phyloP scores from a whole-genome alignment of 257 asterid genomes.

The Verbena officinalis region DNA sequence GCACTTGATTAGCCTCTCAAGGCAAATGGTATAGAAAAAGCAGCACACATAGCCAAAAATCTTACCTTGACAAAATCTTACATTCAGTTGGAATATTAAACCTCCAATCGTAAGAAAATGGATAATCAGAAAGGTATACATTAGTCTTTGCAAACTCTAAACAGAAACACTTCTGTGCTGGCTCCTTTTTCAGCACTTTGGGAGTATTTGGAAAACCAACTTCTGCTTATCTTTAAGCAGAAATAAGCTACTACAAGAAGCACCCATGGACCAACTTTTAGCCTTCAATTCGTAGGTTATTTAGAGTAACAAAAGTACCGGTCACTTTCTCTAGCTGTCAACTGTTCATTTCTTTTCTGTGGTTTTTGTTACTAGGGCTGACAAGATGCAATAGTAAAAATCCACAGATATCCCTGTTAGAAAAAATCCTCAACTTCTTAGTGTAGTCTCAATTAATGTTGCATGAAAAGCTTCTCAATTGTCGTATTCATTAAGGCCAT shows the following conservation, averaged over 20 bases:
- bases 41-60: background rate
- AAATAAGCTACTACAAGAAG: too few species aligned
- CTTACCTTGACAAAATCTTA: background rate
- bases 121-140: background rate
- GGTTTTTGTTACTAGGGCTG: background rate
- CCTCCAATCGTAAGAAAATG: background rate
- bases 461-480: background rate
- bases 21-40: background rate
- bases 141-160: too few species aligned
- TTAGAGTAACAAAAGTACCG: too few species aligned
- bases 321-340: background rate
- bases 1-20: background rate
- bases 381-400: background rate
- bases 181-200: too few species aligned
- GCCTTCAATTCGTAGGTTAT: too few species aligned
- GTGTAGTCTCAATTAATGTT: background rate
- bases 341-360: background rate
- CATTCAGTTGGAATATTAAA: background rate
- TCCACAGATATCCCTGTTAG: background rate
- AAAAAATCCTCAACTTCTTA: background rate
- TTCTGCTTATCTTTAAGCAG: too few species aligned
- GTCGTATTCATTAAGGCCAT: background rate
- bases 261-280: too few species aligned
- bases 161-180: too few species aligned
- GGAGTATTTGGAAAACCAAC: too few species aligned